These are phyloP conservation scores for Russula earlei DNA, from an alignment of 768 basidiomycete genomes.

Conservation along the genomic window DNA sequence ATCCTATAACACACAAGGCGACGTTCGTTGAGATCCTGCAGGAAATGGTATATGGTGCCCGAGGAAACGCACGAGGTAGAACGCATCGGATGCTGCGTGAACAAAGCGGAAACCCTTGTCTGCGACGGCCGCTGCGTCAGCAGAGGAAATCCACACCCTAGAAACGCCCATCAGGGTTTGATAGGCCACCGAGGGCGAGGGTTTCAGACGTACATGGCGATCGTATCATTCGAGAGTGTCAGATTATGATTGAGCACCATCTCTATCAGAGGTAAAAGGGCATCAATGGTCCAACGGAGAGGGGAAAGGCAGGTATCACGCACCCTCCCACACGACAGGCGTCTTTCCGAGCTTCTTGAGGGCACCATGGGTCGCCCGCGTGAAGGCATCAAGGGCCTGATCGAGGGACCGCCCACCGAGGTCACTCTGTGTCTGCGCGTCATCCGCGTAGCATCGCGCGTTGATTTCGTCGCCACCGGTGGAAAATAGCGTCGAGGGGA, in stretches of 20 bases:
- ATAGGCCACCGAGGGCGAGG: background rate
- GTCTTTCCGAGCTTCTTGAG: constrained; percentile 53
- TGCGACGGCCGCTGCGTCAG: constrained; percentile 48
- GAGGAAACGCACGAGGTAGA: constrained; percentile 48
- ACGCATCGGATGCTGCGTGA: constrained; percentile 64
- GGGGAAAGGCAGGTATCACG: constrained; percentile 1
- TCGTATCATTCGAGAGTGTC: constrained; percentile 1
- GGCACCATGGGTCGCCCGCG: constrained; percentile 46
- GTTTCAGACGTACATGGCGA: background rate
- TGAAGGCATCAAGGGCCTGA: constrained; percentile 57
- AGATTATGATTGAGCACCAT: background rate
- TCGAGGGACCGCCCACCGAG: constrained; percentile 43
- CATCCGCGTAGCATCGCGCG: constrained; percentile 51
- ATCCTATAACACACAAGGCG: constrained; percentile 32
- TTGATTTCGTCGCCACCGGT: constrained; percentile 85
- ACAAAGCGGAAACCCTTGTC: constrained; percentile 52
- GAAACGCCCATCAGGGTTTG: background rate
- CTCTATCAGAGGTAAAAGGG: background rate
- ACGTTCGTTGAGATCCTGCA: background rate
- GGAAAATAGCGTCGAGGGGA: constrained; percentile 56
- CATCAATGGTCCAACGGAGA: background rate
- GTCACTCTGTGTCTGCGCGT: constrained; percentile 44
- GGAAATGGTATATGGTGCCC: too few species aligned
- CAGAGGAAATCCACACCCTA: constrained; percentile 67
- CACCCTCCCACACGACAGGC: constrained; percentile 77